phyloP scores from a whole-genome alignment of 129 eudicot species.

The Pittosporum tobira region DNA sequence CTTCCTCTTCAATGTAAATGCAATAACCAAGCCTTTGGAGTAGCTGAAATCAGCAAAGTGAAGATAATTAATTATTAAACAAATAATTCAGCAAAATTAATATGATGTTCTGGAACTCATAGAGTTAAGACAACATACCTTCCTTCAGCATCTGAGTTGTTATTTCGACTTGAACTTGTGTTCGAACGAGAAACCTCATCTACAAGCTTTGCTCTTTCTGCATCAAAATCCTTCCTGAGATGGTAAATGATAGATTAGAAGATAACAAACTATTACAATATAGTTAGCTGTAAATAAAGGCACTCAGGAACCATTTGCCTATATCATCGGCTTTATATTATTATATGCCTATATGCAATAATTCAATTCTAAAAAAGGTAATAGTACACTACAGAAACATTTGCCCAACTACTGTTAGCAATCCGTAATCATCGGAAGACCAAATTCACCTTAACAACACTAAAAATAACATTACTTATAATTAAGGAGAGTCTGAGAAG shows the following conservation, averaged over 20 bases:
- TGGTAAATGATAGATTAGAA: not conserved
- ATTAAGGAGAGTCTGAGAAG: no score
- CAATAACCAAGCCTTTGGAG: slow-evolving; percentile 73
- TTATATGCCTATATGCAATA: no score
- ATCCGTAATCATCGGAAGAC: no score
- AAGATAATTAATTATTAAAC: not conserved
- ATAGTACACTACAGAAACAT: no score
- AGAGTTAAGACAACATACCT: slow-evolving; percentile 32
- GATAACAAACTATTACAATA: not conserved
- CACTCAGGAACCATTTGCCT: not conserved
- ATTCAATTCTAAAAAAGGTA: no score
- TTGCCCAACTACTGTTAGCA: no score
- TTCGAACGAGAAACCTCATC: slow-evolving; percentile 38
- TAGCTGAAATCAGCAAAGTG: slow-evolving; percentile 29
- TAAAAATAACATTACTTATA: no score
- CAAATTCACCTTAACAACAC: no score
- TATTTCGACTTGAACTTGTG: slow-evolving; percentile 28
- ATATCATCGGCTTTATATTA: no score
- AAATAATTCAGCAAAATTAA: not conserved
- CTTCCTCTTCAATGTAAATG: slow-evolving; percentile 63
- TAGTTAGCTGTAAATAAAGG: not conserved
- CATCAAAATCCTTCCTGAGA: slow-evolving; percentile 80
- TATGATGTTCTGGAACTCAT: not conserved
- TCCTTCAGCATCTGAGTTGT: slow-evolving; percentile 39
- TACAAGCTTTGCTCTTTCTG: slow-evolving; percentile 53